Evolutionary conservation across 169 alveolate species (phyloP), one percentile per base, ranked within the genome.

Genomic region (Plasmodium fragile): DNA sequence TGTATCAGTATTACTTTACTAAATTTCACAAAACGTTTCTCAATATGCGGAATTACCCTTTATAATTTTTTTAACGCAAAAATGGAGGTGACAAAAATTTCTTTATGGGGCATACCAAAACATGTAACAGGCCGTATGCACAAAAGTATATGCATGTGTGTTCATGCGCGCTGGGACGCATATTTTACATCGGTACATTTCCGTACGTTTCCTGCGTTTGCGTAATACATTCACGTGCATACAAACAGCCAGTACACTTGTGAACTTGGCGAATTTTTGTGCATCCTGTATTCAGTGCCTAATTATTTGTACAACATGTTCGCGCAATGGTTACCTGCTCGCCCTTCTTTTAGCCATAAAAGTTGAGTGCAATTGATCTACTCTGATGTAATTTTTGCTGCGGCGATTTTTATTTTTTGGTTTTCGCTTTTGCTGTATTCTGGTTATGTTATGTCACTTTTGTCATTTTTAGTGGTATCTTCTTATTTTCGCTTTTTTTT

Each of bases 321-420:
- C 16, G 28, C 2, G 75, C 75, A 65, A 11, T 6, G 28, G 28
- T 65, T n/a, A 65, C 5, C 34, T 65, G 75, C 4, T 65, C 16
- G 75, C 41, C 5, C 75, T 65, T 65, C 18, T 65, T 65, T 65
- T n/a, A n/a, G 2, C 25, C 36, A n/a, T n/a, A n/a, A n/a, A n/a
- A n/a, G 75, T 22, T 65, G n/a, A 65, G 75, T 65, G 75, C 25
- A 65, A 22, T 65, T 65, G 75, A 65, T 25, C 75, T 65, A n/a
- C 30, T 65, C 36, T 2, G n/a, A 18, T 22, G 75, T 65, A 65
- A 65, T 65, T 65, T 65, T 65, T 65, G 36, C n/a, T 25, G 36
- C 75, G 6, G 16, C 28, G 75, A 22, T 10, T 65, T 65, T 65
- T 65, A 18, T 65, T 65, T 65, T 65, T 65, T 16, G 11, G 30